Evolutionary conservation across 2,329 filamentous ascomycete species (phyloP), one percentile per base, ranked within the genome.

Genomic region (Colletotrichum echinochloae): DNA sequence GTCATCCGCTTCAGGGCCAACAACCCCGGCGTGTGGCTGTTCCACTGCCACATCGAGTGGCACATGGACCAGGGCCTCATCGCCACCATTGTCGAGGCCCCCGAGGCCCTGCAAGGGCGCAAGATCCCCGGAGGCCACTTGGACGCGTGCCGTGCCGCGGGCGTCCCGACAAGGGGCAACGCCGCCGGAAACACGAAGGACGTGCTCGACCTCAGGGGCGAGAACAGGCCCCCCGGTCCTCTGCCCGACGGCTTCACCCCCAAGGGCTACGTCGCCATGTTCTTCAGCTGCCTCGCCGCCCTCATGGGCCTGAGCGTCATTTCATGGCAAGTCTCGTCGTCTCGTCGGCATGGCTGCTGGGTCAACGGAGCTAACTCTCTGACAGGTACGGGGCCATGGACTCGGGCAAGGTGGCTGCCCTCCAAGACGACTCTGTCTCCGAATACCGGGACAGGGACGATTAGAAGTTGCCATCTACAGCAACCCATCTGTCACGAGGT

Each of bases 161-260:
- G 79, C n/a, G 77, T 83, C 0, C 81, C 84, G 2, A 83, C 78
- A 0, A 75, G 75, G 7, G 89, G 89, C 5, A 91, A 91, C 75
- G 89, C 89, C 0, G 89, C 88, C 0, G 89, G 84, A 0, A 90
- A 90, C 69, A 88, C 85, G 0, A 74, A 79, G 2, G 77, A 90
- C 63, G 76, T 85, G 12, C 76, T 88, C 3, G 86, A 91, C 73
- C 78, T 89, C 5, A 78, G 46, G 2, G 75, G 75, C n/a, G 72
- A 74, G 70, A 74, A 73, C 37, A 61, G n/a, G 56, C 66, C 70
- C 11, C 41, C 37, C 35, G 62, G 59, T 12, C 66, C 70, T 20
- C 71, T 73, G 60, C 72, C 72, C 1, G 70, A 67, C 18, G 72
- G 72, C 2, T 73, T 73, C 67, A 73, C 72, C 35, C 55, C 72